Percentiles rank a stretch among this genome's conserved stretches.
Evolutionary conservation across 495 filamentous ascomycete genomes (phyloP).

Genomic region (Geopyxis carbonaria): DNA sequence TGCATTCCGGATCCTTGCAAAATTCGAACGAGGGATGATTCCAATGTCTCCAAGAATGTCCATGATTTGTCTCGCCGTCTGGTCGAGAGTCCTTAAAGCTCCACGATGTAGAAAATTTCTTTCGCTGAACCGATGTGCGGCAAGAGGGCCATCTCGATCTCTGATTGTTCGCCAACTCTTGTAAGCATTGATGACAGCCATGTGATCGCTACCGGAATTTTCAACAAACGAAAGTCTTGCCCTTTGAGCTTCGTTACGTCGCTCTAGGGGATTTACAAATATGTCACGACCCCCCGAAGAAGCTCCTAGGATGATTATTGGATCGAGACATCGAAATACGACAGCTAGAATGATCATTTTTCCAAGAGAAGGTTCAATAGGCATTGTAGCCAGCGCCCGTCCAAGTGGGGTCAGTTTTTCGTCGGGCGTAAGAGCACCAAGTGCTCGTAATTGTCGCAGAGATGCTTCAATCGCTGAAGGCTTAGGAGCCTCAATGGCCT

Average conservation of each 20-base stretch:
- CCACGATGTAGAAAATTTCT: constrained; percentile 29
- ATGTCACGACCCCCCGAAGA: constrained; percentile 28
- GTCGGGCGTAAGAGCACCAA: constrained; percentile 34
- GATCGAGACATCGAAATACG: constrained; percentile 45
- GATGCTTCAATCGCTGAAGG: constrained; percentile 30
- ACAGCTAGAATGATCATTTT: constrained; percentile 43
- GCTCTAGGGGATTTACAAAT: constrained; percentile 29
- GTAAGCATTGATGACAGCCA: constrained; percentile 36
- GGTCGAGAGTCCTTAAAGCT: constrained; percentile 29
- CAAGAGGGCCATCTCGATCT: constrained; percentile 20
- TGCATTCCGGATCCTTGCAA: too few species aligned
- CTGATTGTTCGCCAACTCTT: constrained; percentile 28
- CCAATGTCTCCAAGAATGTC: constrained; percentile 30
- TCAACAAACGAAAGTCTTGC: constrained; percentile 29
- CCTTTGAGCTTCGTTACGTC: constrained; percentile 22
- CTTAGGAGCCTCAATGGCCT: constrained; percentile 38
- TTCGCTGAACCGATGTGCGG: constrained; percentile 25
- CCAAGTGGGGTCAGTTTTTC: constrained; percentile 40
- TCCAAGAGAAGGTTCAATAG: constrained; percentile 34
- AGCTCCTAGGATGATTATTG: constrained; percentile 38
- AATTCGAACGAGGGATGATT: constrained; percentile 30
- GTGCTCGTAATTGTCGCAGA: constrained; percentile 29
- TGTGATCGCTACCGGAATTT: constrained; percentile 35
- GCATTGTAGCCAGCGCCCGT: constrained; percentile 31
- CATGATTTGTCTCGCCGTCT: constrained; percentile 32